A percentile compares a stretch with the other conserved stretches of the same genome.
Evolutionary conservation across 164 flowering plant genomes (phyloP).

Genomic region (Sextonia rubra): DNA sequence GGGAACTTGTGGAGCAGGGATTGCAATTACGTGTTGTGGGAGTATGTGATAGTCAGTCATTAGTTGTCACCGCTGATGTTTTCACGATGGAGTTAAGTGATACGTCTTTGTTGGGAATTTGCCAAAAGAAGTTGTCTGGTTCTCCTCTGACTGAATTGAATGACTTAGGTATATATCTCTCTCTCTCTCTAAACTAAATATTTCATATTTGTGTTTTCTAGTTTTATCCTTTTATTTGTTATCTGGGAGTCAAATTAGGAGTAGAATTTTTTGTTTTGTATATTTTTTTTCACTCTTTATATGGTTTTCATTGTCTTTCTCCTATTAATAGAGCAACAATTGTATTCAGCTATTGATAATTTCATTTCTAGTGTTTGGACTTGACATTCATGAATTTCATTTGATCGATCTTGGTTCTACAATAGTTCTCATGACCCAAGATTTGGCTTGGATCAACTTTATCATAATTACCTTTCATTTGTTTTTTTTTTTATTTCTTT

Average conservation of each 20-base stretch:
- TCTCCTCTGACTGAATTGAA: constrained; percentile 37
- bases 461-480: background rate
- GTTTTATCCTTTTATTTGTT: no score
- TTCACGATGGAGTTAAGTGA: constrained; percentile 44
- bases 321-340: no score
- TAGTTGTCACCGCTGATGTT: constrained; percentile 40
- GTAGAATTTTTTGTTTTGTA: background rate
- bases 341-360: no score
- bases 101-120: constrained; percentile 37
- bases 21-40: constrained; percentile 68
- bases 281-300: background rate
- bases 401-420: no score
- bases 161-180: constrained; percentile 31
- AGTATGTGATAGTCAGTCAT: constrained; percentile 61
- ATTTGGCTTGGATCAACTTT: background rate
- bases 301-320: no score
- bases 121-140: constrained; percentile 47
- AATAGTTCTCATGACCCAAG: no score
- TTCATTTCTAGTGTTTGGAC: background rate
- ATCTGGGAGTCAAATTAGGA: background rate
- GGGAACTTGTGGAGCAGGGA: constrained; percentile 42
- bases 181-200: background rate
- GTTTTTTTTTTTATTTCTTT: constrained; percentile 2
- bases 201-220: no score
- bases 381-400: no score